Conservation (phyloP, 2,329 filamentous ascomycete genomes). For the Lanzia echinophila region DNA sequence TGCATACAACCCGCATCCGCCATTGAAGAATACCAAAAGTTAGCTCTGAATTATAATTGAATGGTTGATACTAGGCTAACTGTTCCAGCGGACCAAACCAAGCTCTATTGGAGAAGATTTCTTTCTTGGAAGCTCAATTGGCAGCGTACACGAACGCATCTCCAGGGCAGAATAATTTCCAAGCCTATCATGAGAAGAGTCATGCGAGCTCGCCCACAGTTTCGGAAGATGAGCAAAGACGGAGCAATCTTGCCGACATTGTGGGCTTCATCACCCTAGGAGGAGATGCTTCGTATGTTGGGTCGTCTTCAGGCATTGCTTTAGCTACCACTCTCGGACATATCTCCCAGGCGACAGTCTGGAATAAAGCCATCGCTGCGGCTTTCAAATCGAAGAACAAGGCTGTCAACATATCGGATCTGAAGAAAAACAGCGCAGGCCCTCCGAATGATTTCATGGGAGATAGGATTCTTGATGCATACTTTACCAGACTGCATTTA, state of each 20-base stretch:
- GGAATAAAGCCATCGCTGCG: slow-evolving; percentile 42
- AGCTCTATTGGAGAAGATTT: slow-evolving; percentile 23
- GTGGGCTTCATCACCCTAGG: slow-evolving; percentile 44
- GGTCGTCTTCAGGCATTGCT: slow-evolving; percentile 42
- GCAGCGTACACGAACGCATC: slow-evolving; percentile 19
- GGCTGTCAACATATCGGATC: slow-evolving; percentile 30
- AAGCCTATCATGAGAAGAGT: slow-evolving; percentile 4
- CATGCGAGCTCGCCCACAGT: slow-evolving; percentile 9
- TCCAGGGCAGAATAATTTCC: slow-evolving; percentile 3
- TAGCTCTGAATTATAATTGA: not conserved
- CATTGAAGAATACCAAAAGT: slow-evolving; percentile 26
- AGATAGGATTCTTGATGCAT: slow-evolving; percentile 37
- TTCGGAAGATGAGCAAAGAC: slow-evolving; percentile 13
- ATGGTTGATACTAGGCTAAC: slow-evolving; percentile 1
- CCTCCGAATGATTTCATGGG: slow-evolving; percentile 42
- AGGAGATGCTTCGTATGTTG: slow-evolving; percentile 43
- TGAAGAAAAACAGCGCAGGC: slow-evolving; percentile 37
- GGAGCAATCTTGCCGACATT: slow-evolving; percentile 35
- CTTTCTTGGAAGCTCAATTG: slow-evolving; percentile 24
- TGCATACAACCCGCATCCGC: slow-evolving; percentile 24
- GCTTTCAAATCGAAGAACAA: slow-evolving; percentile 16
- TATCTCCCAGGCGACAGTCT: slow-evolving; percentile 48
- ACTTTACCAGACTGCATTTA: slow-evolving; percentile 40
- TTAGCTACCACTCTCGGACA: slow-evolving; percentile 44
- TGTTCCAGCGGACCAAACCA: slow-evolving; percentile 20